Evolutionary conservation across 495 filamentous ascomycete species (phyloP).

Genomic region (Xylaria palmicola): DNA sequence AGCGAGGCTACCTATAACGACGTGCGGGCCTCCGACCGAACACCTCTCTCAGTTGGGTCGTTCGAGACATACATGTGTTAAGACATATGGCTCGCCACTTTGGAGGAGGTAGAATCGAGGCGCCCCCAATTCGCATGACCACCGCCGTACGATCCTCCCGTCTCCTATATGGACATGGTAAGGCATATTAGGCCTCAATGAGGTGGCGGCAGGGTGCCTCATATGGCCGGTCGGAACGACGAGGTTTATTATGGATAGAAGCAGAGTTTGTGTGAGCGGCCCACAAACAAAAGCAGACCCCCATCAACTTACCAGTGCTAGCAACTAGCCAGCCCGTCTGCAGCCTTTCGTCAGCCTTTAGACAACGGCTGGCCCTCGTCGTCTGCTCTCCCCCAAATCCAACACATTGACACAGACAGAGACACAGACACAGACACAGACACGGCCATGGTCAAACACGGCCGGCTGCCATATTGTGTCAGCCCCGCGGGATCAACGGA

Average conservation of each 20-base stretch:
- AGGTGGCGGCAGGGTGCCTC: not conserved
- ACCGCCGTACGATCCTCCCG: not conserved
- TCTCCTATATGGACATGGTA: not conserved
- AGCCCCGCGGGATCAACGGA: constrained; percentile 2
- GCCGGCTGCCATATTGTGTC: constrained; percentile 8
- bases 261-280: not conserved
- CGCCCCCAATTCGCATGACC: not conserved
- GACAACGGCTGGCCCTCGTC: too few species aligned
- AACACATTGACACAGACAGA: too few species aligned
- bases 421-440: too few species aligned
- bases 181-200: not conserved
- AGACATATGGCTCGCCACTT: not conserved
- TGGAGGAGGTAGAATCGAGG: not conserved
- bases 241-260: not conserved
- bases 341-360: too few species aligned
- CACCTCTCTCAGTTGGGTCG: not conserved
- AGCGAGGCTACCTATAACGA: too few species aligned
- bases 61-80: constrained; percentile 10
- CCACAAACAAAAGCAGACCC: too few species aligned
- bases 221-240: not conserved
- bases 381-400: too few species aligned
- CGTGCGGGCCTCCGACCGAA: not conserved
- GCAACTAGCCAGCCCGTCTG: too few species aligned
- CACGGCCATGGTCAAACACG: not conserved
- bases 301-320: not conserved